Evolutionary conservation across 2,329 filamentous ascomycete genomes (phyloP).

Genomic region (Hypoxylon sp.): DNA sequence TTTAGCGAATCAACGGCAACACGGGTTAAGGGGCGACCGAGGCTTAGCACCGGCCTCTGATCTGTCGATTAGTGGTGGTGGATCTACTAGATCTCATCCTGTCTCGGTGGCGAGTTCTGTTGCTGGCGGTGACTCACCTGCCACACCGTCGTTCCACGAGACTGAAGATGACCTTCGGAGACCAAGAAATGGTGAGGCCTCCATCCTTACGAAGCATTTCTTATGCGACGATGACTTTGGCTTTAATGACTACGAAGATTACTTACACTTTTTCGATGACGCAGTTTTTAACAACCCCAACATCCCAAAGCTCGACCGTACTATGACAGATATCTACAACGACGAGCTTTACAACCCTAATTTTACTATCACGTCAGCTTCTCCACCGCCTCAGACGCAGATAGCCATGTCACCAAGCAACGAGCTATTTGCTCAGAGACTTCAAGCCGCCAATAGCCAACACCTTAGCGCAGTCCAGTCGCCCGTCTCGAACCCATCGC

Average conservation of each 20-base stretch:
- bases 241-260: conserved; percentile 65
- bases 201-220: conserved; percentile 47
- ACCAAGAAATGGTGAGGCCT: conserved; percentile 69
- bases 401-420: conserved; percentile 67
- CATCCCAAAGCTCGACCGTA: conserved; percentile 84
- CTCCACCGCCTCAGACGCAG: conserved; percentile 63
- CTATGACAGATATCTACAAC: conserved; percentile 86
- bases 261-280: conserved; percentile 75
- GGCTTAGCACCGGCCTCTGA: conserved; percentile 64
- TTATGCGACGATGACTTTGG: conserved; percentile 47
- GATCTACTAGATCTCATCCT: conserved; percentile 63
- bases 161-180: conserved; percentile 61
- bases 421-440: conserved; percentile 78
- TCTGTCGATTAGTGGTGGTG: conserved; percentile 56
- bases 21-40: conserved; percentile 60
- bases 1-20: conserved; percentile 57
- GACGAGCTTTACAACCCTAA: conserved; percentile 87
- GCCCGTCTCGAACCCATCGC: conserved; percentile 63
- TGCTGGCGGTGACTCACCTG: conserved; percentile 71
- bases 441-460: conserved; percentile 84
- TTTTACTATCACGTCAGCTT: conserved; percentile 71
- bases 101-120: conserved; percentile 71
- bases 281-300: conserved; percentile 65
- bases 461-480: conserved; percentile 73
- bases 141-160: conserved; percentile 68